Conservation (phyloP, 768 basidiomycete species). For the Mycena latifolia region DNA sequence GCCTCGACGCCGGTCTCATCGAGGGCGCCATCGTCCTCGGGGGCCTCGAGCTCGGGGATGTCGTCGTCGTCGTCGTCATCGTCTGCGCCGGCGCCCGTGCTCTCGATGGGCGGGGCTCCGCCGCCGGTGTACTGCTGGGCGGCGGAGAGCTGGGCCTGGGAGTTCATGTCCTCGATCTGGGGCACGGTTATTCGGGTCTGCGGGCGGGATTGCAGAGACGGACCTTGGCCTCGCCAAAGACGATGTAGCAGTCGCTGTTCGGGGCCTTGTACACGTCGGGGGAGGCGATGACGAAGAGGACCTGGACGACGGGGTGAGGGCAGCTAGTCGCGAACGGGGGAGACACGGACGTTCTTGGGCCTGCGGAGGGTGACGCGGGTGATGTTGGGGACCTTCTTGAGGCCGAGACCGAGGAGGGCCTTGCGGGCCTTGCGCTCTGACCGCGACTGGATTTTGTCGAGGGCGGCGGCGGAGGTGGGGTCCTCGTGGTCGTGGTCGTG, state of each 20-base stretch:
- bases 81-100: constrained; percentile 59
- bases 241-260: constrained; percentile 98
- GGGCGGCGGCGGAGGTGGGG: constrained; percentile 84
- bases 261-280: constrained; percentile 99
- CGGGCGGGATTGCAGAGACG: background rate
- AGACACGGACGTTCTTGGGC: constrained; percentile 79
- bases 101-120: constrained; percentile 61
- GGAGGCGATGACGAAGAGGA: constrained; percentile 91
- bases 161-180: constrained; percentile 91
- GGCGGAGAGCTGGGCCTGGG: constrained; percentile 79
- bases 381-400: constrained; percentile 94
- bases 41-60: constrained; percentile 85
- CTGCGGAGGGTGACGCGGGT: constrained; percentile 95
- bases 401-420: constrained; percentile 89
- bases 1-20: constrained; percentile 93
- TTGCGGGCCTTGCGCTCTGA: constrained; percentile 97
- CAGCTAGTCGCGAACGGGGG: background rate
- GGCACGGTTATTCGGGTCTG: background rate
- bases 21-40: constrained; percentile 84
- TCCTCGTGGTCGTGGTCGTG: constrained; percentile 79
- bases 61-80: constrained; percentile 84
- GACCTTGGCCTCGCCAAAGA: constrained; percentile 98
- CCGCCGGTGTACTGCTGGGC: constrained; percentile 81
- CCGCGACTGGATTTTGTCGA: constrained; percentile 94
- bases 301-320: background rate